Base-by-base conservation (phyloP, 2,329 filamentous ascomycete genomes). In the Talaromyces albobiverticillius region DNA sequence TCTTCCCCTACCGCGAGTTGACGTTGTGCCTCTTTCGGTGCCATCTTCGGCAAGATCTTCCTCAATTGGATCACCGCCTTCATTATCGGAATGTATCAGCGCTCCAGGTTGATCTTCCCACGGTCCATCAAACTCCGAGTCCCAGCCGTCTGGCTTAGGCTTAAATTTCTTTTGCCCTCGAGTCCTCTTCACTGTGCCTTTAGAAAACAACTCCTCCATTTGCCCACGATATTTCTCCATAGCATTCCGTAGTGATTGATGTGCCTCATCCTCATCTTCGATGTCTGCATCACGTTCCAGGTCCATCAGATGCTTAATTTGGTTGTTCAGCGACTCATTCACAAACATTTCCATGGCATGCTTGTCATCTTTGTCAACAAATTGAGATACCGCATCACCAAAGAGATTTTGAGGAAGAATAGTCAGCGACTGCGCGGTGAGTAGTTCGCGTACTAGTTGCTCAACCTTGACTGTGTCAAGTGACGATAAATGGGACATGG, bases 291-390 rank as follows among this genome's bases (percentile, higher is more conserved):
- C 79, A 43, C 88, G 83, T 5, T 85, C 82, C 3, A 90, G 73
- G 1, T 79, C 76, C 31, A 92, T 76, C 64, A 93, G 79, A 58
- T 88, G 82, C 60, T 85, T 84, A 16, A 92, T 81, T 64, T 91
- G 88, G 20, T 80, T 83, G 2, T 82, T 79, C 2, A 93, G 75
- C 13, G 86, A 87, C 29, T 90, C 86, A 20, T 81, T 82, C 9
- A 93, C 86, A 62, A 93, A 93, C 41, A 85, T 77, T 65, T 92
- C 85, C 85, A 97, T 90, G 2, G 90, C 90, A 63, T 94, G 86
- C 67, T 92, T 95, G 74, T 99, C 94, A 61, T 96, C 90, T 62
- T 97, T 97, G 68, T 92, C 86, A 23, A 99, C 90, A 63, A 94
- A 99, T 57, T 95, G 89, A 45, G 86, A 87, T 4, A 99, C 90